Evolutionary conservation across 805 yeast species (phyloP).

Genomic region (Candida insectalens): DNA sequence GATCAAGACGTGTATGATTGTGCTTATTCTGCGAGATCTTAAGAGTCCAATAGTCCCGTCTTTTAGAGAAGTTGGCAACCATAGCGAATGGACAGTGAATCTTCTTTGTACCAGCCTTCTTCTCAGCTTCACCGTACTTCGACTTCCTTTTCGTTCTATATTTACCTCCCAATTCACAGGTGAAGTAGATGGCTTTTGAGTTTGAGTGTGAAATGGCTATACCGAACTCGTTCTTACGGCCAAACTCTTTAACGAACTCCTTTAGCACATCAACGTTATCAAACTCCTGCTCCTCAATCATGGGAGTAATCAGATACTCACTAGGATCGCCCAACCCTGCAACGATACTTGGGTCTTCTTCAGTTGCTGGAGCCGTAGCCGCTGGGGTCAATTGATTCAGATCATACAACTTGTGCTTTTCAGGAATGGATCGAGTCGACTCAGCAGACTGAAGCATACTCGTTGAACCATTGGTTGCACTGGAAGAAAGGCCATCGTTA

Average conservation of each 20-base stretch:
- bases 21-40: conserved; percentile 47
- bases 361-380: not conserved
- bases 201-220: conserved; percentile 52
- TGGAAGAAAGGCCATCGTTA: too few species aligned
- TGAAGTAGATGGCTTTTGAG: conserved; percentile 48
- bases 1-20: conserved; percentile 49
- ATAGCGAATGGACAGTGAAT: conserved; percentile 49
- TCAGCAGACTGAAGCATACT: not conserved
- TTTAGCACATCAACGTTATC: conserved; percentile 39
- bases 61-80: conserved; percentile 45
- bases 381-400: not conserved
- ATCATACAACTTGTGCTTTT: not conserved
- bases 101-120: conserved; percentile 34
- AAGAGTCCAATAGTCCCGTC: conserved; percentile 40
- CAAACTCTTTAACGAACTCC: conserved; percentile 46
- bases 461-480: too few species aligned
- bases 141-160: conserved; percentile 39
- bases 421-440: not conserved
- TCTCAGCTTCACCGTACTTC: conserved; percentile 8
- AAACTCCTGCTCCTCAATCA: conserved; percentile 43
- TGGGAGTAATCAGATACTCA: conserved; percentile 43
- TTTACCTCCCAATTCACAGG: conserved; percentile 49
- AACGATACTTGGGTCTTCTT: not conserved
- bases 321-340: conserved; percentile 12
- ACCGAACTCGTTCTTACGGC: conserved; percentile 48